A percentile compares a stretch with the other conserved stretches of the same genome.
Conservation (phyloP, 2,329 filamentous ascomycete genomes). For the Penicillium sp. region DNA sequence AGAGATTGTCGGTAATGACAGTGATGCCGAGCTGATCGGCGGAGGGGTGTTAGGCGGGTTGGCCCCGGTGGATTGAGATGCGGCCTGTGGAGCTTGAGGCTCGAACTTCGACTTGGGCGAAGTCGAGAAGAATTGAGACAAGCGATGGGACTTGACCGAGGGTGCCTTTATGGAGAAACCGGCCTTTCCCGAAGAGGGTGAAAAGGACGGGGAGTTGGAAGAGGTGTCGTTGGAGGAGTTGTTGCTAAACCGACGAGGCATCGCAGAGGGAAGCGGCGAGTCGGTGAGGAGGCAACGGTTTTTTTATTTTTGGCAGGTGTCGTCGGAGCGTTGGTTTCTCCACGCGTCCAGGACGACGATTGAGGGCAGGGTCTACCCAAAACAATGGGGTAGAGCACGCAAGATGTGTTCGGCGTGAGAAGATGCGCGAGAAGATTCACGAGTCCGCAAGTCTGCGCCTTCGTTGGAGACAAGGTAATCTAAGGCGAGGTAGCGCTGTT, state of each 20-base stretch:
- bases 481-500: slow-evolving; percentile 2
- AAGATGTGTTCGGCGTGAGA: background rate
- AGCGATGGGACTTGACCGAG: slow-evolving; percentile 64
- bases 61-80: slow-evolving; percentile 63
- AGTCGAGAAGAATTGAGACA: slow-evolving; percentile 77
- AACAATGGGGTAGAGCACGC: background rate
- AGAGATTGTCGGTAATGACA: slow-evolving; percentile 84
- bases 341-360: slow-evolving; percentile 12
- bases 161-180: slow-evolving; percentile 47
- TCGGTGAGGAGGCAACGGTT: slow-evolving; percentile 3
- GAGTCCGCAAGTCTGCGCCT: background rate
- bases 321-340: background rate
- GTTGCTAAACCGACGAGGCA: slow-evolving; percentile 61
- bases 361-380: slow-evolving; percentile 16
- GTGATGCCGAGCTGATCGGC: slow-evolving; percentile 64
- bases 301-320: slow-evolving; percentile 15
- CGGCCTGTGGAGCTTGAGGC: slow-evolving; percentile 48
- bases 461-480: background rate
- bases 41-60: slow-evolving; percentile 49
- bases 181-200: slow-evolving; percentile 53
- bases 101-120: slow-evolving; percentile 69
- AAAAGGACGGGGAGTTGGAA: slow-evolving; percentile 48
- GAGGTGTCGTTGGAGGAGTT: slow-evolving; percentile 54
- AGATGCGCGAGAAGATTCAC: background rate
- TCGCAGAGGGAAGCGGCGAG: slow-evolving; percentile 43